Conservation (phyloP, 2,329 filamentous ascomycete species). For the Diaporthe sp. region DNA sequence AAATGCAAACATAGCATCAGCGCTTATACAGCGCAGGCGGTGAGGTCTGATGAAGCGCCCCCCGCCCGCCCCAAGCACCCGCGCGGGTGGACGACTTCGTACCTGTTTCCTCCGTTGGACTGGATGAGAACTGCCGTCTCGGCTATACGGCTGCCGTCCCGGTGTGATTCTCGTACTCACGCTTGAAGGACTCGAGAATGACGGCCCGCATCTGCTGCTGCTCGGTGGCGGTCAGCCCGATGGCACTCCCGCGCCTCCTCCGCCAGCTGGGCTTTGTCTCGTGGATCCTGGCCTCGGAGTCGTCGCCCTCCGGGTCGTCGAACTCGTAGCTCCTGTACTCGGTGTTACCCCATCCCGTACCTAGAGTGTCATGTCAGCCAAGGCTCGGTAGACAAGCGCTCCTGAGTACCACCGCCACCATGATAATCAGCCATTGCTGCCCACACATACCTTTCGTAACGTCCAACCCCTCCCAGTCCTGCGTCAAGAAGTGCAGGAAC, state of each 20-base stretch:
- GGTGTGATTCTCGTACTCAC: conserved; percentile 38
- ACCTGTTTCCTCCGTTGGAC: background rate
- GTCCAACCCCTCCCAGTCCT: conserved; percentile 77
- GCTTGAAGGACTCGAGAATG: conserved; percentile 47
- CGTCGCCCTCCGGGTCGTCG: conserved; percentile 54
- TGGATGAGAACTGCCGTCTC: background rate
- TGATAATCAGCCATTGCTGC: background rate
- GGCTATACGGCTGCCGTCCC: background rate
- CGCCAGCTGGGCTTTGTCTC: conserved; percentile 62
- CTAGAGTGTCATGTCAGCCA: conserved; percentile 47
- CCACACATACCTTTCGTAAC: conserved; percentile 48
- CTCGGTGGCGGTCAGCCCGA: conserved; percentile 56
- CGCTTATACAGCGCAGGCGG: background rate
- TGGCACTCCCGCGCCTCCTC: conserved; percentile 53
- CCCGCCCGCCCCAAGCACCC: background rate
- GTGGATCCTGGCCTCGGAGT: conserved; percentile 57
- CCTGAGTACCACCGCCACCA: background rate
- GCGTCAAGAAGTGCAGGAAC: conserved; percentile 85
- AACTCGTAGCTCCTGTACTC: conserved; percentile 78
- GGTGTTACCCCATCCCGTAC: conserved; percentile 80
- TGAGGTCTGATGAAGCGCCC: background rate
- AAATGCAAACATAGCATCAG: background rate
- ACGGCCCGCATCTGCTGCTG: conserved; percentile 55
- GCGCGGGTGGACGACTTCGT: background rate
- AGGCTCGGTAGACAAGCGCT: conserved; percentile 36